A percentile compares a stretch with the other conserved stretches of the same genome.
Evolutionary conservation across 306 rosid genomes (phyloP).

Genomic region (Prunus dulcis): DNA sequence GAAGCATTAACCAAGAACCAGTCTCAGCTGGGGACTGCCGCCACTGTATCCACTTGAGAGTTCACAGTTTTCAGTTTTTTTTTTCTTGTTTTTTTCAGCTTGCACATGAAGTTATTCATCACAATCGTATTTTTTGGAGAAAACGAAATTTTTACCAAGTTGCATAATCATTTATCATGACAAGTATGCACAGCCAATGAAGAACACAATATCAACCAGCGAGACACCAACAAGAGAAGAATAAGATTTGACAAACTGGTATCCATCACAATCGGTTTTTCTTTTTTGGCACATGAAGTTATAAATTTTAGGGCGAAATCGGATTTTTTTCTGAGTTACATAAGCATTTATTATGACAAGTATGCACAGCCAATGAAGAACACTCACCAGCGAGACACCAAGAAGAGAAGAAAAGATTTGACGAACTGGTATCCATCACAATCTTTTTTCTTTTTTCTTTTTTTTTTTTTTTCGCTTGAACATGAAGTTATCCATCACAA

Average conservation of each 20-base stretch:
- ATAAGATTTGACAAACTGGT: background rate
- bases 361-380: background rate
- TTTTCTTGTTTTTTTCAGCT: background rate
- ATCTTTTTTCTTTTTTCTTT: no score
- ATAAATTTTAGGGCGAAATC: background rate
- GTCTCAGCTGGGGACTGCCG: constrained; percentile 41
- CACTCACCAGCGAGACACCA: no score
- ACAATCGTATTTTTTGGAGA: background rate
- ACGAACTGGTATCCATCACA: no score
- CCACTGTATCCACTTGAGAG: constrained; percentile 28
- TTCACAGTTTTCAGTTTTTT: constrained; percentile 10
- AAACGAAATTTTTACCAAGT: background rate
- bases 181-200: background rate
- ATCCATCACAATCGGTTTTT: background rate
- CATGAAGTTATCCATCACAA: no score
- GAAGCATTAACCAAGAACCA: constrained; percentile 50
- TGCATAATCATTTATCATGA: background rate
- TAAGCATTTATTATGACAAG: background rate
- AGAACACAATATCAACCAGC: background rate
- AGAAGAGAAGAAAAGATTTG: no score
- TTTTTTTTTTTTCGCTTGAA: no score
- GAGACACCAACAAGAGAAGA: background rate
- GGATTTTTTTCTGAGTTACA: background rate
- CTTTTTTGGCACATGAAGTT: background rate
- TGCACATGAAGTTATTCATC: background rate